Evolutionary conservation across 176 grass and related monocot species (phyloP).

Genomic region (Carex cristatella): DNA sequence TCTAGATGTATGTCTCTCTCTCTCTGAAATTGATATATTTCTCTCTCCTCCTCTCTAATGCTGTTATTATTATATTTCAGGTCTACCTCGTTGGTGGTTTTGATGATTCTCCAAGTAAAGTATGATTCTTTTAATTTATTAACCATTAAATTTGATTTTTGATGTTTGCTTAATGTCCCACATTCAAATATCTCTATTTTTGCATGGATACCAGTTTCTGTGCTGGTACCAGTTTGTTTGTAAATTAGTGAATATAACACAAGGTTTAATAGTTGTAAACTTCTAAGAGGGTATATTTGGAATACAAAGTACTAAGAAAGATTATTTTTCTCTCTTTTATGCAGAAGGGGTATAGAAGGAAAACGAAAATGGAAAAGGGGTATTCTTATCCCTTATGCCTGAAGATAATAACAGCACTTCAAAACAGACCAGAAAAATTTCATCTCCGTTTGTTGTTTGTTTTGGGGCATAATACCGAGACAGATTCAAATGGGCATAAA

Average conservation of each 20-base stretch:
- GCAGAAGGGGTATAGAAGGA: conserved; percentile 19
- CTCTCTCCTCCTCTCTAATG: conserved; percentile 7
- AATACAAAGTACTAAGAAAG: background rate
- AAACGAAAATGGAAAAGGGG: conserved; percentile 31
- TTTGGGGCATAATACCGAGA: conserved; percentile 62
- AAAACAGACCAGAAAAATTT: conserved; percentile 48
- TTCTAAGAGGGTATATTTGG: background rate
- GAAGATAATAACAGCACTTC: conserved; percentile 62
- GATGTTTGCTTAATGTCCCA: background rate
- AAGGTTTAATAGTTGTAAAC: background rate
- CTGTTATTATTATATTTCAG: conserved; percentile 33
- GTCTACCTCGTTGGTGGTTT: conserved; percentile 77
- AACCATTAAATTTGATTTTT: background rate
- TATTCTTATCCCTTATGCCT: conserved; percentile 75
- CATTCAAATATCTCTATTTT: conserved; percentile 15
- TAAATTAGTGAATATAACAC: background rate
- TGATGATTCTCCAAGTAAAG: conserved; percentile 61
- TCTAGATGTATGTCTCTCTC: conserved; percentile 77
- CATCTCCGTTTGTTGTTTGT: conserved; percentile 57
- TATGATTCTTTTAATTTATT: conserved; percentile 18
- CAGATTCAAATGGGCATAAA: conserved; percentile 53
- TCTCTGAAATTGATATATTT: background rate
- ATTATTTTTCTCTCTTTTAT: background rate
- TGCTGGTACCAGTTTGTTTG: background rate
- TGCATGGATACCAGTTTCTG: conserved; percentile 27